These are phyloP conservation scores for Trichoderma hamatum DNA, from an alignment of 2,329 filamentous ascomycete species.

Conservation along the genomic window DNA sequence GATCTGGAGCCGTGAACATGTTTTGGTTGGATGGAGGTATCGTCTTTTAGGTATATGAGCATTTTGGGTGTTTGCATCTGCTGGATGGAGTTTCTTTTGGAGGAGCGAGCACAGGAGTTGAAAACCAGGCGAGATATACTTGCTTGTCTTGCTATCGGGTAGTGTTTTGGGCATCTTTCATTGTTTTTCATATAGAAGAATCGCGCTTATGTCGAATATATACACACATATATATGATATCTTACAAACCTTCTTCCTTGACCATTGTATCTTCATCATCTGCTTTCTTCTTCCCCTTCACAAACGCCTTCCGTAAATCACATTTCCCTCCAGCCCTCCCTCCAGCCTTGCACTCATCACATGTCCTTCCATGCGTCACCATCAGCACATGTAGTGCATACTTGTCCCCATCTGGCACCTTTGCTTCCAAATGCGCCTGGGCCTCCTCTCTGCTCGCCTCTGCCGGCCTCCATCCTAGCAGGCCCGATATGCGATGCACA, in stretches of 20 bases:
- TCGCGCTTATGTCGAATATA: not conserved
- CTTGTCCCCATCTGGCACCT: slow-evolving; percentile 52
- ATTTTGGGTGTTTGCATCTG: not conserved
- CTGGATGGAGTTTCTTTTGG: not conserved
- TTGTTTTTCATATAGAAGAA: slow-evolving; percentile 6
- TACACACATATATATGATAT: not conserved
- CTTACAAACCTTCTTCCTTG: not conserved
- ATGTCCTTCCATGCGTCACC: slow-evolving; percentile 51
- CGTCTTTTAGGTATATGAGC: not conserved
- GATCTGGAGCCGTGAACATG: slow-evolving; percentile 40
- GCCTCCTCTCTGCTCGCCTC: slow-evolving; percentile 48
- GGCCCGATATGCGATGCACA: slow-evolving; percentile 52
- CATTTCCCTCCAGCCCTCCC: slow-evolving; percentile 46
- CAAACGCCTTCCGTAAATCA: slow-evolving; percentile 46
- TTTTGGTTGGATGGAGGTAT: not conserved
- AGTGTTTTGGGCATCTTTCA: not conserved
- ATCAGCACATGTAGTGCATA: slow-evolving; percentile 55
- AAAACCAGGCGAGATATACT: not conserved
- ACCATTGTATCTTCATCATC: not conserved
- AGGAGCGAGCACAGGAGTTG: not conserved
- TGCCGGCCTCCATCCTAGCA: slow-evolving; percentile 53
- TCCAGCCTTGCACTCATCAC: slow-evolving; percentile 50
- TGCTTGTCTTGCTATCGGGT: not conserved
- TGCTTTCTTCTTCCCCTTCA: slow-evolving; percentile 31
- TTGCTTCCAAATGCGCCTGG: slow-evolving; percentile 54